These are phyloP conservation scores for Cystofilobasidium bisporidii DNA, from an alignment of 768 basidiomycete species.

Conservation along the genomic window DNA sequence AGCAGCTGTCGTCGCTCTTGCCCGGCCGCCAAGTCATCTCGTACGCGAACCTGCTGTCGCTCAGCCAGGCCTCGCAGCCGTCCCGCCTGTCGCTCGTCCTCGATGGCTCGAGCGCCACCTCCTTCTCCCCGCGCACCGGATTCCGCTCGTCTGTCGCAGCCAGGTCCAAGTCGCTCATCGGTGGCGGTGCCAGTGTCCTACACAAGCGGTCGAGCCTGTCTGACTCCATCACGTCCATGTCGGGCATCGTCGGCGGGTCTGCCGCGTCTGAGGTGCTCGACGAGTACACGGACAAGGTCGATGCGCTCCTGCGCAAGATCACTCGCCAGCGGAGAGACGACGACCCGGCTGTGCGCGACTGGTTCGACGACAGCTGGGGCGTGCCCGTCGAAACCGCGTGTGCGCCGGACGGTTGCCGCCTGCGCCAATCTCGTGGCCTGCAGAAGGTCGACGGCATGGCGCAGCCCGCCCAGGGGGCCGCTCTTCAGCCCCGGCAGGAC, in stretches of 20 bases:
- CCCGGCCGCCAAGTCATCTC: conserved; percentile 2
- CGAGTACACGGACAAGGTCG: neutral
- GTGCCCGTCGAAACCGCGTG: neutral
- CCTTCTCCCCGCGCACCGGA: neutral
- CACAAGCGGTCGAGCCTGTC: conserved; percentile 6
- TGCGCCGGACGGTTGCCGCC: conserved; percentile 1
- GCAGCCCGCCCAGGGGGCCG: neutral
- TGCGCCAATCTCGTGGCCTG: neutral
- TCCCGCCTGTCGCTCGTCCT: neutral
- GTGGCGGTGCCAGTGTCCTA: neutral
- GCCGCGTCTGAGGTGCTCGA: neutral
- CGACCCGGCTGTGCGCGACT: conserved; percentile 1
- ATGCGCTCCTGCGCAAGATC: conserved; percentile 2
- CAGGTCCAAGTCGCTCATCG: neutral
- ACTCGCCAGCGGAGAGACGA: neutral
- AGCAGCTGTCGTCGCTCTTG: neutral
- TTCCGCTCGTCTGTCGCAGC: neutral
- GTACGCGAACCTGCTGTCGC: neutral
- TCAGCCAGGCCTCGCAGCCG: neutral
- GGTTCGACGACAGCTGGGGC: neutral
- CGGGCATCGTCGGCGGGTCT: neutral
- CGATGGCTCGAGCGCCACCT: neutral
- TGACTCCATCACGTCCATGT: neutral
- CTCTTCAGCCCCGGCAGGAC: neutral
- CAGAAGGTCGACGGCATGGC: neutral